phyloP scores from a whole-genome alignment of 2,329 filamentous ascomycete species.

The Thielaviopsis euricoi region DNA sequence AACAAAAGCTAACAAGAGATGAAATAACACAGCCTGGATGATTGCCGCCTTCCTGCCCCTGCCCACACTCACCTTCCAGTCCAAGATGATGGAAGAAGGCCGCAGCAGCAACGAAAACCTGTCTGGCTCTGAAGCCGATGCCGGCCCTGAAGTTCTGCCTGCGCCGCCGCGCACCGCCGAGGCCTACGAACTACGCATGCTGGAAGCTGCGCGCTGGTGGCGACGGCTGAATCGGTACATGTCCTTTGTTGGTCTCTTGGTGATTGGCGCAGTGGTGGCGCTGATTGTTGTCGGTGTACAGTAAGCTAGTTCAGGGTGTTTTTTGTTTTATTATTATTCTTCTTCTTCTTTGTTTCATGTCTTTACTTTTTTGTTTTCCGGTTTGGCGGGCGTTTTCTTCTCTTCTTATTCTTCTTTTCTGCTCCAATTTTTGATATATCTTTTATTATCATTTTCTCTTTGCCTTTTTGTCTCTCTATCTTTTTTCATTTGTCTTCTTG shows the following conservation, averaged over 20 bases:
- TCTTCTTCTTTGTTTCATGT: neutral
- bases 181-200: slow-evolving; percentile 12
- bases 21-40: slow-evolving; percentile 49
- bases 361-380: neutral
- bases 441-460: neutral
- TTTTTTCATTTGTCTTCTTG: neutral
- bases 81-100: slow-evolving; percentile 33
- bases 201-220: slow-evolving; percentile 41
- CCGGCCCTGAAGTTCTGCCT: slow-evolving; percentile 2
- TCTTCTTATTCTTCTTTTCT: neutral
- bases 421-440: neutral
- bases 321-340: neutral
- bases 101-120: slow-evolving; percentile 6
- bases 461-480: neutral
- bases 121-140: neutral
- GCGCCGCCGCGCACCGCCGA: slow-evolving; percentile 5
- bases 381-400: neutral
- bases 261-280: slow-evolving; percentile 34
- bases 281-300: slow-evolving; percentile 35
- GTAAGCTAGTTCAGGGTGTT: slow-evolving; percentile 9
- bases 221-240: slow-evolving; percentile 41
- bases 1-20: slow-evolving; percentile 11
- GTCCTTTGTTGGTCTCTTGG: slow-evolving; percentile 37
- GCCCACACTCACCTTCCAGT: slow-evolving; percentile 37
- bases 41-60: slow-evolving; percentile 59